phyloP scores from a whole-genome alignment of 805 yeast genomes.

The Candida loeiensis region DNA sequence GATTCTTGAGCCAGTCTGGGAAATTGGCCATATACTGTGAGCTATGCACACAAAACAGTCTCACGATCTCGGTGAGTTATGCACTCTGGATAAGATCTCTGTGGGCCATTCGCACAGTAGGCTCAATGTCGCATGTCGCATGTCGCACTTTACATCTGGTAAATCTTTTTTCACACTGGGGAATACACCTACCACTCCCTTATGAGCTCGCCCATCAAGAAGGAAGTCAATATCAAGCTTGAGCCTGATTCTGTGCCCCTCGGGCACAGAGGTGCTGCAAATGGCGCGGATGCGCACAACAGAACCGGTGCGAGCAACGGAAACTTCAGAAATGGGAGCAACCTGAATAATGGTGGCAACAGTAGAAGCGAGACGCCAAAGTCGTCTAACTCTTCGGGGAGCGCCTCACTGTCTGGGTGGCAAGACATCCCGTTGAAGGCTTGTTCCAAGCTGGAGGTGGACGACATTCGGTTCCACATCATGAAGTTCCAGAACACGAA shows the following conservation, averaged over 20 bases:
- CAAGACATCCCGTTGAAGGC: slow-evolving; percentile 63
- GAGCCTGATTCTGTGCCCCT: slow-evolving; percentile 14
- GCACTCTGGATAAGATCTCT: too few species aligned
- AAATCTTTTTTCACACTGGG: slow-evolving; percentile 1
- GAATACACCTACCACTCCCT: slow-evolving; percentile 3
- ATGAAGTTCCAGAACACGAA: slow-evolving; percentile 74
- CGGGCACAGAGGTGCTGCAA: neutral
- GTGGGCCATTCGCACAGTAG: neutral
- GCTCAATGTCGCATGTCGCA: neutral
- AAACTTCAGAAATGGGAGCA: neutral
- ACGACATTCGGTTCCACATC: slow-evolving; percentile 73
- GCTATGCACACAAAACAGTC: too few species aligned
- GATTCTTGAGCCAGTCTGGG: too few species aligned
- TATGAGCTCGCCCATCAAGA: slow-evolving; percentile 28
- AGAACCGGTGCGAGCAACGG: slow-evolving; percentile 1
- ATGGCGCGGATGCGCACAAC: neutral
- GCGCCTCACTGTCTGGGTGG: slow-evolving; percentile 30
- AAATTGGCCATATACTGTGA: too few species aligned
- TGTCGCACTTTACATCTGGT: neutral
- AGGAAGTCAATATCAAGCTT: slow-evolving; percentile 25
- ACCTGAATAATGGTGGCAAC: neutral
- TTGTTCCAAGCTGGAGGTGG: slow-evolving; percentile 67
- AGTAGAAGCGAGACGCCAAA: neutral
- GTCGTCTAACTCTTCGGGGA: slow-evolving; percentile 4
- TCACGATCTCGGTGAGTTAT: too few species aligned